phyloP scores from a whole-genome alignment of 1,139 yeast species.

The Saccharomyces hybrid region DNA sequence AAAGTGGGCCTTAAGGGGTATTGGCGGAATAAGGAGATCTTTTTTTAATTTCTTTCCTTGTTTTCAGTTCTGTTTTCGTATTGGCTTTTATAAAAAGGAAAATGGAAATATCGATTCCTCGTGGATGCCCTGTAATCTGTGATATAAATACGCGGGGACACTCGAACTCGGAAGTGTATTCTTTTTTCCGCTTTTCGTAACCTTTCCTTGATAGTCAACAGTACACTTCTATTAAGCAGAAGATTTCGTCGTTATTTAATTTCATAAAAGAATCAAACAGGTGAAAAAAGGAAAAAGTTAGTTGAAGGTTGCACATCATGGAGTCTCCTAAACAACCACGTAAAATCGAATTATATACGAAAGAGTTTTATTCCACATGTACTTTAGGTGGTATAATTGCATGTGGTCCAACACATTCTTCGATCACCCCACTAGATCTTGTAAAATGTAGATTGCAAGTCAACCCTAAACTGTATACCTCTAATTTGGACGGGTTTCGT shows the following conservation, averaged over 20 bases:
- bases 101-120: neutral
- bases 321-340: neutral
- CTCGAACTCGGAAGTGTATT: neutral
- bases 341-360: slow-evolving; percentile 42
- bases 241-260: neutral
- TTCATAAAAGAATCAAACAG: neutral
- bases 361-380: slow-evolving; percentile 75
- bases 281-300: neutral
- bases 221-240: neutral
- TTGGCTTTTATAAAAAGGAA: neutral
- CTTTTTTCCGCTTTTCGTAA: neutral
- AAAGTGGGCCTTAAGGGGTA: neutral
- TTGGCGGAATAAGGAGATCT: neutral
- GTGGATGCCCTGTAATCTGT: neutral
- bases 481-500: slow-evolving; percentile 73
- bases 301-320: neutral
- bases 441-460: slow-evolving; percentile 93
- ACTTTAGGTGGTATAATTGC: slow-evolving; percentile 82
- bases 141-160: neutral
- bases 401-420: slow-evolving; percentile 95
- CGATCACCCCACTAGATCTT: slow-evolving; percentile 85
- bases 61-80: neutral
- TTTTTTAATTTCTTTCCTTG: neutral
- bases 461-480: slow-evolving; percentile 57
- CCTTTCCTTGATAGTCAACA: neutral